Evolutionary conservation across 169 alveolate genomes (phyloP).

Genomic region (Perkinsus marinus): DNA sequence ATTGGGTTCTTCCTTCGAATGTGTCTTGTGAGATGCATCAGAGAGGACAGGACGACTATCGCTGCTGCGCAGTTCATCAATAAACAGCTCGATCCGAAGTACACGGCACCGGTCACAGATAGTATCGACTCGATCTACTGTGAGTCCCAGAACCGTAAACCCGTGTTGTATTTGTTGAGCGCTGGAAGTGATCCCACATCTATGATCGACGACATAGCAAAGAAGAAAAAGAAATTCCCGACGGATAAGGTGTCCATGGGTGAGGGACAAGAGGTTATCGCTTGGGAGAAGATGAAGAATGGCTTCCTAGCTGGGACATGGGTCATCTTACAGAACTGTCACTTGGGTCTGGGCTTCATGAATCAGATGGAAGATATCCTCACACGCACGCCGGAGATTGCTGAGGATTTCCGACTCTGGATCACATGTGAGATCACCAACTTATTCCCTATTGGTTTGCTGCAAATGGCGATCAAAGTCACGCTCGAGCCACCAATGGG

Average conservation of each 20-base stretch:
- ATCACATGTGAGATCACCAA: slow-evolving; percentile 79
- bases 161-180: slow-evolving; percentile 73
- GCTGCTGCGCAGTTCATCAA: slow-evolving; percentile 72
- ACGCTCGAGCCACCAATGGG: slow-evolving; percentile 90
- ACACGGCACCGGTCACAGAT: slow-evolving; percentile 76
- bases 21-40: slow-evolving; percentile 61
- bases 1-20: slow-evolving; percentile 74
- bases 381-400: slow-evolving; percentile 16
- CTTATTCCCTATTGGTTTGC: slow-evolving; percentile 85
- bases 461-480: slow-evolving; percentile 84
- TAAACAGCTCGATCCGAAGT: slow-evolving; percentile 60
- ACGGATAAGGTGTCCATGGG: slow-evolving; percentile 88
- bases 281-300: slow-evolving; percentile 62
- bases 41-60: slow-evolving; percentile 81
- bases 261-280: slow-evolving; percentile 84
- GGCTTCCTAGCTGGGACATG: slow-evolving; percentile 82
- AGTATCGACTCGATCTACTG: slow-evolving; percentile 66
- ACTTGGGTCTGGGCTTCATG: slow-evolving; percentile 77
- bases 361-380: slow-evolving; percentile 17
- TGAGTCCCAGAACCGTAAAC: slow-evolving; percentile 64
- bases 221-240: slow-evolving; percentile 76
- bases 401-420: slow-evolving; percentile 38
- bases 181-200: slow-evolving; percentile 87
- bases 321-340: slow-evolving; percentile 87
- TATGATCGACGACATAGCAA: slow-evolving; percentile 81